A percentile compares a stretch with the other conserved stretches of the same genome.
These are phyloP conservation scores for Suhomyces faveliae DNA, from an alignment of 805 yeast genomes.

Conservation along the genomic window DNA sequence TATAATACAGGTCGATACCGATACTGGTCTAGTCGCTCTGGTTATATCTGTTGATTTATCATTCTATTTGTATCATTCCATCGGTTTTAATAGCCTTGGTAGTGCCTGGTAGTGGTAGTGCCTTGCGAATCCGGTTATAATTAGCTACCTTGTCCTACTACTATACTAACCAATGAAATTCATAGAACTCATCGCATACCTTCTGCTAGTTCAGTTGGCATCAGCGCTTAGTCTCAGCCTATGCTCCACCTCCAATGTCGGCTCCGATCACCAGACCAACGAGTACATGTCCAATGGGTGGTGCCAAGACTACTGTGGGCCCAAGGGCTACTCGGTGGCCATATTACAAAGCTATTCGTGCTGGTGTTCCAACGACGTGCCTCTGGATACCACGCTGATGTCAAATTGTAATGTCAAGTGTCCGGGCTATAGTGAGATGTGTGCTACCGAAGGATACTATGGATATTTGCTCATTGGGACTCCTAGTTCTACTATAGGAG, in stretches of 20 bases:
- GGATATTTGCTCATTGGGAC: slow-evolving; percentile 48
- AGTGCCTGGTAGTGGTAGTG: too few species aligned
- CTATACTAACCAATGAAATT: too few species aligned
- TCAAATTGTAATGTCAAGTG: slow-evolving; percentile 38
- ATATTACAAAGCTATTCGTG: slow-evolving; percentile 51
- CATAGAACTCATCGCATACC: not conserved
- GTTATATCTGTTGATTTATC: too few species aligned
- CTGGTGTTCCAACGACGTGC: slow-evolving; percentile 61
- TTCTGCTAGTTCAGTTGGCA: not conserved
- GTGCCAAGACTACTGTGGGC: slow-evolving; percentile 47
- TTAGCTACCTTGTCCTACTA: too few species aligned
- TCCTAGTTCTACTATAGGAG: slow-evolving; percentile 6
- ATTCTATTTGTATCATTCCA: too few species aligned
- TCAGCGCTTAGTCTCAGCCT: slow-evolving; percentile 8
- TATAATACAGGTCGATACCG: too few species aligned
- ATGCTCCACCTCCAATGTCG: slow-evolving; percentile 28
- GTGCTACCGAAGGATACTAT: slow-evolving; percentile 46
- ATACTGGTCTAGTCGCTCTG: too few species aligned
- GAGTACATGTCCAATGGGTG: slow-evolving; percentile 48
- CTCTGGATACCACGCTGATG: slow-evolving; percentile 37
- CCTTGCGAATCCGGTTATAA: too few species aligned
- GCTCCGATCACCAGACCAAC: slow-evolving; percentile 13
- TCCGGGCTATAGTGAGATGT: slow-evolving; percentile 47
- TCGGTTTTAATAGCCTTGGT: too few species aligned
- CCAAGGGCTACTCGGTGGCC: slow-evolving; percentile 48